Evolutionary conservation across 176 grass and related monocot genomes (phyloP).

Genomic region (Hordeum vulgare): MorexV3_pseudomolecules_assembly NC_058522.1:2653409-2653908

Average conservation of each 20-base stretch:
- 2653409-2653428: constrained; percentile 78
- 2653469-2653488: constrained; percentile 99
- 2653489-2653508: constrained; percentile 93
- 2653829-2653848: constrained; percentile 96
- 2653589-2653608: constrained; percentile 21
- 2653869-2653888: constrained; percentile 54
- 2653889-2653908: constrained; percentile 89
- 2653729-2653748: constrained; percentile 79
- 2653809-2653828: constrained; percentile 86
- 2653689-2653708: constrained; percentile 85
- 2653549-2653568: constrained; percentile 94
- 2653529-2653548: constrained; percentile 85
- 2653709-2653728: constrained; percentile 92
- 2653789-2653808: constrained; percentile 82
- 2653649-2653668: constrained; percentile 95
- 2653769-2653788: constrained; percentile 84
- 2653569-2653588: constrained; percentile 64
- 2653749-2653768: constrained; percentile 73
- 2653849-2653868: constrained; percentile 81
- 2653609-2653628: constrained; percentile 15
- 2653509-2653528: constrained; percentile 92
- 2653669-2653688: constrained; percentile 74
- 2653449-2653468: constrained; percentile 99
- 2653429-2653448: constrained; percentile 85
- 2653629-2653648: constrained; percentile 62